Evolutionary conservation across 495 filamentous ascomycete genomes (phyloP), one percentile per base, ranked within the genome.

Genomic region (Evansstolkia leycettana): DNA sequence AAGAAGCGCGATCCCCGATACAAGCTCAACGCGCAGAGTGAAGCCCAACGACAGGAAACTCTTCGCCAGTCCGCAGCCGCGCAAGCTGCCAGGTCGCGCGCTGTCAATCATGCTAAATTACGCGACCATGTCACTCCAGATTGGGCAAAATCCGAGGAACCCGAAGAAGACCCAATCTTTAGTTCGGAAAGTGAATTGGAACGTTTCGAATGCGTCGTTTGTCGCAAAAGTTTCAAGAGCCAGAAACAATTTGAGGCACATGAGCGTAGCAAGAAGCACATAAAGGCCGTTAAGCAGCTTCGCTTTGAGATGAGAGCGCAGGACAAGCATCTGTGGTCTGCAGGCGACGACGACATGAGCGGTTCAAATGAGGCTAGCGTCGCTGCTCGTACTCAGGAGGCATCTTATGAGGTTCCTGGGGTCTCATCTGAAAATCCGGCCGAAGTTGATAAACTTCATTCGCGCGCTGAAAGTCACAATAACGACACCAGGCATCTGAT

Each of bases 261-360:
- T 48, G 89, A 96, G 60, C 82, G 79, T 57, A 94, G 87, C 62
- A 96, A 93, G 51, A 96, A 95, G 52, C 90, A 99, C 49, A 48
- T 76, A 29, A 94, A 92, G 50, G 81, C 83, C 2, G 70, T 94
- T 4, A 75, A 84, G 40, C 72, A 84, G 41, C 54, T 99, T 24
- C 74, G 72, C 46, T 67, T 75, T 47, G 77, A 89, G 55, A 95
- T 99, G 89, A 70, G 64, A 43, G 72, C 76, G 43, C 77, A 99
- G 39, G 75, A 88, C 48, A 59, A 65, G 31, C 54, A 62, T 30
- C 36, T 65, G 26, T n/a, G 41, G 55, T 34, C 34, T 62, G 24
- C 37, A 48, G 12, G 38, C 28, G 13, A 17, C 24, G 12, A 38
- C 11, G 20, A 20, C 7, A 10, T 11, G 27, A 28, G 15, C 37